Evolutionary conservation across 805 yeast species (phyloP), one percentile per base, ranked within the genome.

Genomic region (Grigorovia jiainica): DNA sequence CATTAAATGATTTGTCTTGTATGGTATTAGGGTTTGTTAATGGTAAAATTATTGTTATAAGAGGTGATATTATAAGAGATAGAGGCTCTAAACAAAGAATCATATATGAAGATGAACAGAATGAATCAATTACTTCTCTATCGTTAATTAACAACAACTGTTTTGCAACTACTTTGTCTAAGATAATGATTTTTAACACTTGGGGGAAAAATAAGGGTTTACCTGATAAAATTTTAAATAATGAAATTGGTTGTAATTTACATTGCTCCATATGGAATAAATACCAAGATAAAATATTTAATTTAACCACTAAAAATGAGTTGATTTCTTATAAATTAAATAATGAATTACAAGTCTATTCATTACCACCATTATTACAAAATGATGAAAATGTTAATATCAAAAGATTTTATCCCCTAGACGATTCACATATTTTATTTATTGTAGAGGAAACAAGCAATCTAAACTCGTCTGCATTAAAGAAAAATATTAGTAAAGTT

Each of bases 21-120:
- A 49, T 61, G 7, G 57, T 46, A 5, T 45, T 56, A 1, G 63
- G 64, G 8, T 61, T 51, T 30, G 49, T 49, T 7, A 55, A 87
- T 58, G 98, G 98, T 2, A 71, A 78, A 17, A 87, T 89, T 2
- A 66, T 89, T 2, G 64, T 89, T 6, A 75, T 89, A 0, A 66
- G 97, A 47, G 98, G 98, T 7, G 97, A 92, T 59, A 60, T 92
- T 25, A 50, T 86, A 6, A 76, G 87, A 51, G 98, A 92, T 55
- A 67, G 95, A 44, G 97, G 97, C 0, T 78, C 95, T 8, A 75
- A 92, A 48, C 97, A 90, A 54, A 67, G 97, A 23, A 59, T 82
- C 0, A 78, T 89, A 1, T 85, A 79, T 55, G 85, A 82, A 44
- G 75, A 79, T 40, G 35, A 49, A 5, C 61, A 63, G 13, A 64